phyloP scores from a whole-genome alignment of 1,284 basidiomycete species.

The Ceratobasidium sp. region DNA sequence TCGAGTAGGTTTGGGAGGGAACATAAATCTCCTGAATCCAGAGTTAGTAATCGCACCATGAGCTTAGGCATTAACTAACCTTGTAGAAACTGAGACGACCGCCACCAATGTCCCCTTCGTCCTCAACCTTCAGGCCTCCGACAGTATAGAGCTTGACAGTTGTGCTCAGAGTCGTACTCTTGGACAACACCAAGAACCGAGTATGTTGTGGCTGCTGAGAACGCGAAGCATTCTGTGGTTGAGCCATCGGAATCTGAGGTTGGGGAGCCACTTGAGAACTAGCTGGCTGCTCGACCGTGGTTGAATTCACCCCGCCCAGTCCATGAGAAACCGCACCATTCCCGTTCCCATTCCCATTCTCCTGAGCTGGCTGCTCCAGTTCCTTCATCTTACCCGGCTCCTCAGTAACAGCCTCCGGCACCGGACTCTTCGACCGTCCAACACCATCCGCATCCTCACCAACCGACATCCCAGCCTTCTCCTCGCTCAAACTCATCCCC shows the following conservation, averaged over 20 bases:
- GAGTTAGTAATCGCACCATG: neutral
- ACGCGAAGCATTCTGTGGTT: neutral
- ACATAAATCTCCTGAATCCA: constrained; percentile 35
- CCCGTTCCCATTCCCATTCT: constrained; percentile 6
- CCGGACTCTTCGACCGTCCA: constrained; percentile 18
- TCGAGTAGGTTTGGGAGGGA: constrained; percentile 43
- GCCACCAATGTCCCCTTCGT: constrained; percentile 41
- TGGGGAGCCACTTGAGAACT: neutral
- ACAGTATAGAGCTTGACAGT: constrained; percentile 37
- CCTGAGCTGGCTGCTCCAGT: neutral
- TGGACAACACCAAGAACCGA: constrained; percentile 37
- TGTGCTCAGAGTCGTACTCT: constrained; percentile 42
- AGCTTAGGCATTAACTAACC: neutral
- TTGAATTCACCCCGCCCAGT: neutral
- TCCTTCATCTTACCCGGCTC: constrained; percentile 21
- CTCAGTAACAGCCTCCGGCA: constrained; percentile 31
- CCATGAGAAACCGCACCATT: neutral
- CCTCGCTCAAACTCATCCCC: constrained; percentile 24
- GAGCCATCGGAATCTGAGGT: constrained; percentile 4
- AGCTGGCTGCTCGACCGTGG: neutral
- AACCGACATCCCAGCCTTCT: neutral
- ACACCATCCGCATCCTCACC: neutral
- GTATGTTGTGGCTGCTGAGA: constrained; percentile 31
- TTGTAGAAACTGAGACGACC: constrained; percentile 39
- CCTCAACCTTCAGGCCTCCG: constrained; percentile 43